These are phyloP conservation scores for Beauveria rudraprayagi DNA, from an alignment of 2,329 filamentous ascomycete species.

Conservation along the genomic window DNA sequence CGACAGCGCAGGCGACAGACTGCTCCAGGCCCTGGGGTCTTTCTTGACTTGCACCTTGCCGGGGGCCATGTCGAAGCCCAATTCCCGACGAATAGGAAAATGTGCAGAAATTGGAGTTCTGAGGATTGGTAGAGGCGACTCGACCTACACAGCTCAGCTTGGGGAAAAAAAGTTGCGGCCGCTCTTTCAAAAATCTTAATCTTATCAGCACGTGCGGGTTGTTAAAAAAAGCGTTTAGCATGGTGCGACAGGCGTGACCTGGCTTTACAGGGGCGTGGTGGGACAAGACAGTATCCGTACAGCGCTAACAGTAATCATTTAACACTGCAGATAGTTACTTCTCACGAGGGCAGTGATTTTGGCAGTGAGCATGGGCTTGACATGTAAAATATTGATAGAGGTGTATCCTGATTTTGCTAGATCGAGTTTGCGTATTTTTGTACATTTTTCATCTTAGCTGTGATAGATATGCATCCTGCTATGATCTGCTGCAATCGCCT, in stretches of 20 bases:
- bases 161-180: background rate
- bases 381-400: background rate
- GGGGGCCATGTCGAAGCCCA: slow-evolving; percentile 21
- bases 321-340: background rate
- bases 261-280: background rate
- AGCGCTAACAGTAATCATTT: background rate
- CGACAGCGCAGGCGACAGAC: slow-evolving; percentile 30
- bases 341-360: background rate
- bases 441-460: background rate
- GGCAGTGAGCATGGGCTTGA: background rate
- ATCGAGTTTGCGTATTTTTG: background rate
- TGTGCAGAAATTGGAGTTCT: background rate
- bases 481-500: background rate
- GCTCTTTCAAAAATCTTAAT: slow-evolving; percentile 9
- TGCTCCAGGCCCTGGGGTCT: slow-evolving; percentile 39
- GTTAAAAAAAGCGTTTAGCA: slow-evolving; percentile 19
- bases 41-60: slow-evolving; percentile 30
- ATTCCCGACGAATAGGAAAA: background rate
- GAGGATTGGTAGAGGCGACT: slow-evolving; percentile 9
- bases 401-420: no score
- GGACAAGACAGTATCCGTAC: background rate
- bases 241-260: background rate
- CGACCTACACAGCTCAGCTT: background rate
- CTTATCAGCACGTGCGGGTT: slow-evolving; percentile 43
- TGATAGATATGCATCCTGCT: background rate